Conservation (phyloP, 179 eudicot genomes). For the Pouteria campechiana region DNA sequence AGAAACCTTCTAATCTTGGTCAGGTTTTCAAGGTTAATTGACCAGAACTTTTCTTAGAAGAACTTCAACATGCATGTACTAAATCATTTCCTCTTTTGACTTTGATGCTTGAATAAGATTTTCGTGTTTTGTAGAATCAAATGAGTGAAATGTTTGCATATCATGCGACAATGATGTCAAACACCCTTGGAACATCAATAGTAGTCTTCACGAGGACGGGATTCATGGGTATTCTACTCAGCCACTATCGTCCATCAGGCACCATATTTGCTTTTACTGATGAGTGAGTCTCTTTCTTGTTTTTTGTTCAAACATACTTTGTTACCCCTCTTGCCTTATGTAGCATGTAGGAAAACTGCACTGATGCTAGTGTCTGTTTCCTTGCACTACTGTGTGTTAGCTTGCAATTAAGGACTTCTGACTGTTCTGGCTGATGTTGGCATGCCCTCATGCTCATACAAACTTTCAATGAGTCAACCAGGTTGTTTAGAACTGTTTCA, state of each 20-base stretch:
- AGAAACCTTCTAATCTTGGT: conserved; percentile 55
- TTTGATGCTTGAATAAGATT: conserved; percentile 1
- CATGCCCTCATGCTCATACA: no score
- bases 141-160: conserved; percentile 86
- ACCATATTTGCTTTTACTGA: conserved; percentile 81
- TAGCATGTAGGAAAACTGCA: no score
- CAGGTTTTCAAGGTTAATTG: conserved; percentile 63
- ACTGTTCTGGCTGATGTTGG: no score
- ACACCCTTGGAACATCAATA: conserved; percentile 74
- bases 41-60: not conserved
- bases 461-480: no score
- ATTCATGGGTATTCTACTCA: conserved; percentile 71
- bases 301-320: no score
- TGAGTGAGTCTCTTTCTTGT: conserved; percentile 45
- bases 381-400: no score
- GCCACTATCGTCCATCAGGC: conserved; percentile 89
- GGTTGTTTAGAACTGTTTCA: no score
- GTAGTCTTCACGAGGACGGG: conserved; percentile 87
- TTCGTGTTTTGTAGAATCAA: conserved; percentile 42
- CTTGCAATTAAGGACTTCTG: no score
- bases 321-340: no score
- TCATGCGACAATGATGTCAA: conserved; percentile 89
- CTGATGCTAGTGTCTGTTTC: no score
- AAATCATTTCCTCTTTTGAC: not conserved
- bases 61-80: not conserved